Conservation (phyloP, 306 rosid genomes). For the Prunus kanzakura region DNA sequence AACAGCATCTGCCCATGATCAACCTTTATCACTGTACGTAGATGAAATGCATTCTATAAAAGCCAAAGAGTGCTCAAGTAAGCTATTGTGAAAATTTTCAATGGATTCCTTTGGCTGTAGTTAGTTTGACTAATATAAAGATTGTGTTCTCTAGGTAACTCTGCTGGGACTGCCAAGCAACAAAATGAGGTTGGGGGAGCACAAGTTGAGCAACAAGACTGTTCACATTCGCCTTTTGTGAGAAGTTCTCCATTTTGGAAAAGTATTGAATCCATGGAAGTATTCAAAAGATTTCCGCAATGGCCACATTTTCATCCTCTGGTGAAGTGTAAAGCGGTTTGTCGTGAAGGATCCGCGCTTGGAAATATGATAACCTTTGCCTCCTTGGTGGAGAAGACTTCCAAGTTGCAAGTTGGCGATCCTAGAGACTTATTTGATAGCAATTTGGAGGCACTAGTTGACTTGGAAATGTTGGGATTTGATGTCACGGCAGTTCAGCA, state of each 20-base stretch:
- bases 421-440: neutral
- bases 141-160: neutral
- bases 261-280: conserved; percentile 20
- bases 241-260: neutral
- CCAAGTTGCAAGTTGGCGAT: neutral
- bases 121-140: neutral
- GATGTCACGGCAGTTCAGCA: conserved; percentile 5
- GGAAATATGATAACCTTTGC: conserved; percentile 19
- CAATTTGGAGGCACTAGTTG: neutral
- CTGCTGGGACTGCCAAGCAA: conserved; percentile 4
- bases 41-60: neutral
- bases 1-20: neutral
- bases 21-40: neutral
- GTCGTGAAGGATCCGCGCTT: conserved; percentile 18
- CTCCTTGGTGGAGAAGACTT: conserved; percentile 13
- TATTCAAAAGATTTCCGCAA: conserved; percentile 20
- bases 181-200: neutral
- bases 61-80: neutral
- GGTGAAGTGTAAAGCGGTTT: neutral
- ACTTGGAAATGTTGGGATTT: conserved; percentile 13
- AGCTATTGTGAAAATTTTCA: neutral
- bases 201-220: neutral
- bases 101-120: conserved; percentile 7
- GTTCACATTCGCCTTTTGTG: neutral
- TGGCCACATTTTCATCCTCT: conserved; percentile 14